Evolutionary conservation across 768 basidiomycete genomes (phyloP).

Genomic region (Amyloporia xantha): DNA sequence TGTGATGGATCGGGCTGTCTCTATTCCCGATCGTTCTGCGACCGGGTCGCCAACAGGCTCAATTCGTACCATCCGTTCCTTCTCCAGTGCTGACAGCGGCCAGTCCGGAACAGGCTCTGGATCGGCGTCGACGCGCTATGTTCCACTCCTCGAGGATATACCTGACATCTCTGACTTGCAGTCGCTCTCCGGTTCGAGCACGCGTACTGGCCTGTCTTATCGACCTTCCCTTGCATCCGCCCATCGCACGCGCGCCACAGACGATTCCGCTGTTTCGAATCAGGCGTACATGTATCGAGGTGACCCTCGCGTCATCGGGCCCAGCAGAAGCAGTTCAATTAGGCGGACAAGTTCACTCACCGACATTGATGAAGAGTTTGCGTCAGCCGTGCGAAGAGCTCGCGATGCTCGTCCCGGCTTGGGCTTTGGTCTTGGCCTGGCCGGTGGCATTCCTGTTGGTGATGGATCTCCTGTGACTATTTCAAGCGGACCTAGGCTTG

Average conservation of each 20-base stretch:
- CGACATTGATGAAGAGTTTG: constrained; percentile 62
- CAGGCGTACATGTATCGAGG: constrained; percentile 66
- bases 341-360: constrained; percentile 69
- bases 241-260: constrained; percentile 60
- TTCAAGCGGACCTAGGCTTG: constrained; percentile 52
- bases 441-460: constrained; percentile 33
- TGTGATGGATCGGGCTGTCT: constrained; percentile 58
- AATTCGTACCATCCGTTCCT: constrained; percentile 63
- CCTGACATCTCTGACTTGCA: constrained; percentile 65
- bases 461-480: constrained; percentile 66
- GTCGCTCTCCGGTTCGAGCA: constrained; percentile 39
- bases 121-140: constrained; percentile 69
- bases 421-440: constrained; percentile 38
- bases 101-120: constrained; percentile 36
- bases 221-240: constrained; percentile 48
- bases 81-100: constrained; percentile 36
- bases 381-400: constrained; percentile 35
- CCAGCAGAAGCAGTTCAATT: constrained; percentile 52
- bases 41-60: constrained; percentile 51
- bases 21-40: constrained; percentile 40
- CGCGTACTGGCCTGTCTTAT: constrained; percentile 31
- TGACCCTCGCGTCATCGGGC: constrained; percentile 66
- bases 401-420: constrained; percentile 36
- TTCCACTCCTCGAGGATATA: constrained; percentile 66
- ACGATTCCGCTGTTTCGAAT: constrained; percentile 64